A percentile compares a stretch with the other conserved stretches of the same genome.
These are phyloP conservation scores for Filobasidium floriforme DNA, from an alignment of 768 basidiomycete species.

Conservation along the genomic window DNA sequence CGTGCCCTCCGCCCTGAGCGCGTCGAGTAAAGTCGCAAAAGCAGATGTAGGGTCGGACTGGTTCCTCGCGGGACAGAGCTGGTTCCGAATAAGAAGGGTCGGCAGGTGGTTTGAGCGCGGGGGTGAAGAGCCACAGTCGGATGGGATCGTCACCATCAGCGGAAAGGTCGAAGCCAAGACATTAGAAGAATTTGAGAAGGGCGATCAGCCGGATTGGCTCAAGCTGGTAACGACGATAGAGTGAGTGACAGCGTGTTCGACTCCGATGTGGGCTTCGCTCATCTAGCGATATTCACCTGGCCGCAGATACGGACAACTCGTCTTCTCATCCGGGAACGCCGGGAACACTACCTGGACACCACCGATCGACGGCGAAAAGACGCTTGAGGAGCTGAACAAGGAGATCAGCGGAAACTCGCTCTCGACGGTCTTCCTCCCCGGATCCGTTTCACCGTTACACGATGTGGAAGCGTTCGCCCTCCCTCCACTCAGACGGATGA, in stretches of 20 bases:
- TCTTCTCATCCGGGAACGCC: constrained; percentile 1
- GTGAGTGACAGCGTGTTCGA: not conserved
- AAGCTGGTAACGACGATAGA: constrained; percentile 1
- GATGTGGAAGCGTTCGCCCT: not conserved
- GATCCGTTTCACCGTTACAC: not conserved
- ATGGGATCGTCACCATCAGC: not conserved
- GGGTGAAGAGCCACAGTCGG: not conserved
- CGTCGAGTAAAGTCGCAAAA: not conserved
- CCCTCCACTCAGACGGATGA: not conserved
- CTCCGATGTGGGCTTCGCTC: not conserved
- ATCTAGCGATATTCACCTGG: not conserved
- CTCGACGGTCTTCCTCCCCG: constrained; percentile 2
- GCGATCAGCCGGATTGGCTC: not conserved
- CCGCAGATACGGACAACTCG: constrained; percentile 2
- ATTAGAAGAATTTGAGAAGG: not conserved
- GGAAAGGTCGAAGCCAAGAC: not conserved
- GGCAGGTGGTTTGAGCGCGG: not conserved
- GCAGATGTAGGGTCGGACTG: constrained; percentile 3
- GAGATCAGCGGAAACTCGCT: not conserved
- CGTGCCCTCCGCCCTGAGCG: constrained; percentile 1
- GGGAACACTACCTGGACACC: not conserved
- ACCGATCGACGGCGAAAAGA: not conserved
- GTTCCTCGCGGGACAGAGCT: not conserved
- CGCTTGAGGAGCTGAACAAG: not conserved
- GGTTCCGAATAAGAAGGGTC: not conserved